These are phyloP conservation scores for Flueggea neowawraea DNA, from an alignment of 441 rosid species.

Conservation along the genomic window DNA sequence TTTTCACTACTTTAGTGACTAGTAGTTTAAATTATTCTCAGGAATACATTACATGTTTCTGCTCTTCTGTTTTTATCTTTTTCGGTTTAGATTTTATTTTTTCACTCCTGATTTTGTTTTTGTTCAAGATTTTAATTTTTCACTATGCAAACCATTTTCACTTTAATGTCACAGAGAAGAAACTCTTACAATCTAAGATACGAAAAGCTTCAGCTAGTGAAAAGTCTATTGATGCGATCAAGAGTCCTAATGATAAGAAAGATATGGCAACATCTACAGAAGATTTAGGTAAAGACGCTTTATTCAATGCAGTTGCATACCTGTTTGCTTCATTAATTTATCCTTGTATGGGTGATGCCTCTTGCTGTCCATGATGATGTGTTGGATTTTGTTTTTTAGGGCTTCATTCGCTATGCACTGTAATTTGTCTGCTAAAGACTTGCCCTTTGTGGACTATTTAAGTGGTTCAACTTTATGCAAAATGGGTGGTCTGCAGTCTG, in stretches of 20 bases:
- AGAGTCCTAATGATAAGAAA: constrained; percentile 41
- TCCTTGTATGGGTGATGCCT: neutral
- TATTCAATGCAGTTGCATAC: neutral
- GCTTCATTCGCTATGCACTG: no score
- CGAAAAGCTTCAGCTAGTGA: constrained; percentile 61
- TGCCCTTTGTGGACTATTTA: no score
- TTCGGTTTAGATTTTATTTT: no score
- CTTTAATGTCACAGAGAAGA: constrained; percentile 70
- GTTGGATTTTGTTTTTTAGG: no score
- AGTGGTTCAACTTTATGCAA: no score
- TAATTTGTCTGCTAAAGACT: no score
- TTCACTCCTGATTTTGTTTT: no score
- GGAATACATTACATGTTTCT: no score
- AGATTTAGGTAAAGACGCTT: constrained; percentile 56
- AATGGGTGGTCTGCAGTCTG: no score
- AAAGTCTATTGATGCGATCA: constrained; percentile 40
- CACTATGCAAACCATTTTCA: constrained; percentile 11
- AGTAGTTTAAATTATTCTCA: no score
- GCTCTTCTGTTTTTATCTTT: no score
- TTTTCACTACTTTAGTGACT: no score
- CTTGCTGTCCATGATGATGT: neutral
- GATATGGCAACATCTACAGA: constrained; percentile 82
- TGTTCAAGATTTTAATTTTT: constrained; percentile 3
- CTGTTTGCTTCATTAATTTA: neutral
- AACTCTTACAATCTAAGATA: constrained; percentile 79